These are phyloP conservation scores for Scedosporium boydii DNA, from an alignment of 2,329 filamentous ascomycete genomes.

Conservation along the genomic window DNA sequence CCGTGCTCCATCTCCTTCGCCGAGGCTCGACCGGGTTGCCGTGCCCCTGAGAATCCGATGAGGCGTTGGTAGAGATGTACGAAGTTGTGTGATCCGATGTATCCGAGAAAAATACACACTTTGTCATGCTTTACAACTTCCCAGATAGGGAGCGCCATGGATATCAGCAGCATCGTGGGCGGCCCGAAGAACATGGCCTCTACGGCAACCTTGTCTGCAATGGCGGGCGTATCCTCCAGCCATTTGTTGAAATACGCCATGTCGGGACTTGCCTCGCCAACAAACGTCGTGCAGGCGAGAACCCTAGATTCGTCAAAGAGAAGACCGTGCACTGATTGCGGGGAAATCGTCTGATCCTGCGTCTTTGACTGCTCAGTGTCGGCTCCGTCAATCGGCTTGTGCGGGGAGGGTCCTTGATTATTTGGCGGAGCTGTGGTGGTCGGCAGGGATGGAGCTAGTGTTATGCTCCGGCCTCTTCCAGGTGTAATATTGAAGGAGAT, in stretches of 20 bases:
- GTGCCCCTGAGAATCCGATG: slow-evolving; percentile 25
- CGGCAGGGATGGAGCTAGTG: slow-evolving; percentile 36
- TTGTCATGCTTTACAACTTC: slow-evolving; percentile 57
- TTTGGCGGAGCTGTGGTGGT: slow-evolving; percentile 15
- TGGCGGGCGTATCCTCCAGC: slow-evolving; percentile 49
- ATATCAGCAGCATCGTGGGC: slow-evolving; percentile 56
- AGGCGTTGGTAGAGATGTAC: slow-evolving; percentile 53
- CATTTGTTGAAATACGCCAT: slow-evolving; percentile 59
- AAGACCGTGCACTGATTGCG: slow-evolving; percentile 41
- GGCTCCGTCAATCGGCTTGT: slow-evolving; percentile 16
- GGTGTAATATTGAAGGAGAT: slow-evolving; percentile 47
- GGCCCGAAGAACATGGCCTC: slow-evolving; percentile 61
- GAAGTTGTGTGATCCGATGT: slow-evolving; percentile 59
- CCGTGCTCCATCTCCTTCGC: slow-evolving; percentile 48
- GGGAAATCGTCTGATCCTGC: slow-evolving; percentile 32
- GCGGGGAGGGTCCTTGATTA: slow-evolving; percentile 7
- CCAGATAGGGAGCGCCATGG: slow-evolving; percentile 56
- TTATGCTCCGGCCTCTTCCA: slow-evolving; percentile 41
- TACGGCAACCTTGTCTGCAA: slow-evolving; percentile 48
- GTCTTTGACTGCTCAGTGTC: slow-evolving; percentile 8
- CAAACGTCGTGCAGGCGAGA: slow-evolving; percentile 58
- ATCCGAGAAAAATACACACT: slow-evolving; percentile 56
- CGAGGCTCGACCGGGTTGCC: slow-evolving; percentile 23
- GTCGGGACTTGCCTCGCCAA: slow-evolving; percentile 54
- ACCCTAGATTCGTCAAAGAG: slow-evolving; percentile 54